Base-by-base conservation (phyloP, 768 basidiomycete genomes). In the Collybiopsis confluens region DNA sequence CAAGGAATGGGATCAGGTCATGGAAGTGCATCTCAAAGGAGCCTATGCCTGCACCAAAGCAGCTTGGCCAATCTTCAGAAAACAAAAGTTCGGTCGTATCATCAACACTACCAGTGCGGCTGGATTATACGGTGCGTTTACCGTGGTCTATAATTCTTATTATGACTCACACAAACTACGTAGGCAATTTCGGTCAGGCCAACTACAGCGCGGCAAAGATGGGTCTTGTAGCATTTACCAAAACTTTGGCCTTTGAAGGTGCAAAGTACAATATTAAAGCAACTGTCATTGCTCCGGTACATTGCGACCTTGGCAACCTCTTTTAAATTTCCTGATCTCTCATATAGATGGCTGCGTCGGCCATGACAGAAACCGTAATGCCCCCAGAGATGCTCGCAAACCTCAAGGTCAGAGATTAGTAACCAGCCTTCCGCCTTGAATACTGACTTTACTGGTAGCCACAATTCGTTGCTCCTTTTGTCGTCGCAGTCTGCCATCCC, bases 131-230 rank as follows among this genome's bases (percentile, higher is more conserved):
- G 94, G 90, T 90, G 53, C 36, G 80, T 65, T 45, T 38, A 23
- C 28, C 40, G 9, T 49, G 35, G 28, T 42, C 50, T 24, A 2
- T 1, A 38, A 38, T 36, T 38, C 44, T 33, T 15, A 9, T 52
- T 18, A 10, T 33, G 16, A 16, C 28, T 30, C n/a, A 18, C 28
- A 9, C 10, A 24, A 9, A 33, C 5, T 33, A 43, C 27, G 10
- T 57, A 91, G 89, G 93, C 7, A 98, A 96, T 74, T 90, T 96
- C 65, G 97, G 97, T 9, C 95, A 98, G 70, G 86, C 93, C 11
- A 99, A 98, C 69, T 99, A 98, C 69, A 94, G 93, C 44, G 92
- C 96, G 2, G 96, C 95, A 1, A 98, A 99, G 79, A 95, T 97
- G 92, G 93, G 87, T 59, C 81, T 99, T 33, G 78, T 98, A 47